Base-by-base conservation (phyloP, 2,329 filamentous ascomycete species). In the Calcarisporium arbuscula region DNA sequence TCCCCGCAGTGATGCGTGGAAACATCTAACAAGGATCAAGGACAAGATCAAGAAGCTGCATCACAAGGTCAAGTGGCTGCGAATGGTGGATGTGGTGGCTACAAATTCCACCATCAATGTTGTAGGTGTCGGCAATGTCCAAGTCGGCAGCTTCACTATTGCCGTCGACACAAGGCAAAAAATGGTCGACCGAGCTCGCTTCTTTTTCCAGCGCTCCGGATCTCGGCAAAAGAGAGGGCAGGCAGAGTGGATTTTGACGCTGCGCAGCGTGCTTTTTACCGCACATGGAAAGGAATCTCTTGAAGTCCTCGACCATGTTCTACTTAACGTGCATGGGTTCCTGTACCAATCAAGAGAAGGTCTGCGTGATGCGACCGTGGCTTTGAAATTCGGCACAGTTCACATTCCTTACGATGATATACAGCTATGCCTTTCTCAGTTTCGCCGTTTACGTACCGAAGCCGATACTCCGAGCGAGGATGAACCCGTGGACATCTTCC, bases 401-500 rank as follows among this genome's bases (percentile, higher is more conserved):
- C 89, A 94, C 54, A 70, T 98, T 14, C 92, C 92, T 0, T 88
- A 85, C 51, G 92, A 98, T 52, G 89, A 96, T 52, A 65, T 96
- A 28, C 68, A 74, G 36, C 67, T 71, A 14, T 86, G 81, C 52
- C 56, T 72, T 22, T 64, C 70, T 18, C 71, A 70, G 32, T 77
- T 74, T 40, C 74, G 74, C 58, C 53, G 60, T 47, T 61, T 59
- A 18, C 56, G 55, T 19, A 46, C 41, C 30, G 62, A 65, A 34
- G 52, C 57, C 14, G 52, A 58, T 9, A 42, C 53, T 7, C 52
- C 61, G 25, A 51, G 51, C 36, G 38, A 45, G 9, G 55, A 63
- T 10, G 68, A 74, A 29, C 59, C 67, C 3, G 59, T 74, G 31
- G 77, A 84, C 19, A 72, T 84, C 7, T 79, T 81, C 10, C 70